Evolutionary conservation across 176 grass and related monocot genomes (phyloP).

Genomic region (Panicum miliaceum): DNA sequence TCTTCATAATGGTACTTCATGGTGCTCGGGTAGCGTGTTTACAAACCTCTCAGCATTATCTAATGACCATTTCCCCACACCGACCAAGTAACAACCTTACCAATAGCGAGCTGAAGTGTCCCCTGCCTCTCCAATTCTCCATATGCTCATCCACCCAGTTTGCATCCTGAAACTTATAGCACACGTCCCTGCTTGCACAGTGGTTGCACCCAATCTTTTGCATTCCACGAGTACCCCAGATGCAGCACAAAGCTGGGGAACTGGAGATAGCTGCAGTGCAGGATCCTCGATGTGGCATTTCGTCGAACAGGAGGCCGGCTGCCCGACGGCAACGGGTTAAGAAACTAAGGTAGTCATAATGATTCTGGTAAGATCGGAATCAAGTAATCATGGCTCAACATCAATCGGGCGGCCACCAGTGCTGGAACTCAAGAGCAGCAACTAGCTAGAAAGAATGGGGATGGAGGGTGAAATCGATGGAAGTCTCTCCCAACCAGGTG

Average conservation of each 20-base stretch:
- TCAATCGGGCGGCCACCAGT: too few relatives aligned
- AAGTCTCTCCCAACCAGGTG: too few relatives aligned
- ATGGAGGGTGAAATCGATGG: too few relatives aligned
- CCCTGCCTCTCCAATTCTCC: slow-evolving; percentile 41
- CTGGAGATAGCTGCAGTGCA: slow-evolving; percentile 11
- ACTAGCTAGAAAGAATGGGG: too few relatives aligned
- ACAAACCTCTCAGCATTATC: slow-evolving; percentile 37
- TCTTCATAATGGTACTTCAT: not conserved
- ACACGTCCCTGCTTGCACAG: slow-evolving; percentile 20
- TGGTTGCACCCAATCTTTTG: not conserved
- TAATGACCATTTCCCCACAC: slow-evolving; percentile 16
- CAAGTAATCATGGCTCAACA: too few relatives aligned
- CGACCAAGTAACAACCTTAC: not conserved
- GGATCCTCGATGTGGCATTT: slow-evolving; percentile 15
- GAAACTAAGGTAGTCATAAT: too few relatives aligned
- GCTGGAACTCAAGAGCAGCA: too few relatives aligned
- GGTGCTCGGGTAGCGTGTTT: not conserved
- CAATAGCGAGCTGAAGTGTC: not conserved
- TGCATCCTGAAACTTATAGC: slow-evolving; percentile 20
- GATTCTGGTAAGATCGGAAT: too few relatives aligned
- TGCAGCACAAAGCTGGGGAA: slow-evolving; percentile 24
- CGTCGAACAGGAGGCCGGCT: slow-evolving; percentile 24
- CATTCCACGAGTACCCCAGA: not conserved
- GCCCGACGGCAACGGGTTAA: not conserved
- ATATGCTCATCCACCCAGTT: slow-evolving; percentile 42